Evolutionary conservation across 108 stramenopile genomes (phyloP).

Genomic region (Conticribra weissflogii): DNA sequence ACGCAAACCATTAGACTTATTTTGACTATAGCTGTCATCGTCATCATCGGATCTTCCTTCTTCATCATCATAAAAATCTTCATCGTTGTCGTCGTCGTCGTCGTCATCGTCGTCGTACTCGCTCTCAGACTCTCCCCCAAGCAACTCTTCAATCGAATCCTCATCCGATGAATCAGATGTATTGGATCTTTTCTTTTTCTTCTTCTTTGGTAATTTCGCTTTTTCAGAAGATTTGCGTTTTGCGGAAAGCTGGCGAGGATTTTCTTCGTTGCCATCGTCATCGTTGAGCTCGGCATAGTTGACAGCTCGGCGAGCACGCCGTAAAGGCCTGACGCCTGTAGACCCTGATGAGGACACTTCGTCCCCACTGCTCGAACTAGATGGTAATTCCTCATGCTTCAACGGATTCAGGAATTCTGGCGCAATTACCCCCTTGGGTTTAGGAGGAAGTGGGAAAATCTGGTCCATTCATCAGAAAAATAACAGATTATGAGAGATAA

Average conservation of each 20-base stretch:
- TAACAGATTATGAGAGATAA: too few relatives aligned
- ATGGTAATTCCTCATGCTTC: conserved; percentile 20
- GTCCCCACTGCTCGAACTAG: background rate
- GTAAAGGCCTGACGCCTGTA: conserved; percentile 3
- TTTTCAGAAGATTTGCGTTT: background rate
- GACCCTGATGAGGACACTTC: conserved; percentile 5
- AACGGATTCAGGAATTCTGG: conserved; percentile 40
- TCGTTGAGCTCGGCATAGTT: conserved; percentile 20
- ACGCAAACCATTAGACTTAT: too few relatives aligned
- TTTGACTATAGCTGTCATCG: too few relatives aligned
- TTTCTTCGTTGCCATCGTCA: conserved; percentile 11
- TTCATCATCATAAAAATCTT: conserved; percentile 6
- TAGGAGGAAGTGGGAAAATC: conserved; percentile 44
- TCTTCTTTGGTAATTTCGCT: background rate
- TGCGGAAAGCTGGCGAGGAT: background rate
- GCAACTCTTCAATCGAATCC: background rate
- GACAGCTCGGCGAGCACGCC: conserved; percentile 3
- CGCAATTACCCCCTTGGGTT: conserved; percentile 34
- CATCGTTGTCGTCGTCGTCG: conserved; percentile 1
- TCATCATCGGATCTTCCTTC: background rate
- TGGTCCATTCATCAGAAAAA: too few relatives aligned
- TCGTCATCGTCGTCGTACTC: conserved; percentile 3
- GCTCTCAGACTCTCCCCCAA: background rate
- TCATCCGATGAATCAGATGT: background rate
- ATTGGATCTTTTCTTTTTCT: background rate